Evolutionary conservation across 805 yeast species (phyloP), one percentile per base, ranked within the genome.

Genomic region (Wickerhamiella spandovensis): DNA sequence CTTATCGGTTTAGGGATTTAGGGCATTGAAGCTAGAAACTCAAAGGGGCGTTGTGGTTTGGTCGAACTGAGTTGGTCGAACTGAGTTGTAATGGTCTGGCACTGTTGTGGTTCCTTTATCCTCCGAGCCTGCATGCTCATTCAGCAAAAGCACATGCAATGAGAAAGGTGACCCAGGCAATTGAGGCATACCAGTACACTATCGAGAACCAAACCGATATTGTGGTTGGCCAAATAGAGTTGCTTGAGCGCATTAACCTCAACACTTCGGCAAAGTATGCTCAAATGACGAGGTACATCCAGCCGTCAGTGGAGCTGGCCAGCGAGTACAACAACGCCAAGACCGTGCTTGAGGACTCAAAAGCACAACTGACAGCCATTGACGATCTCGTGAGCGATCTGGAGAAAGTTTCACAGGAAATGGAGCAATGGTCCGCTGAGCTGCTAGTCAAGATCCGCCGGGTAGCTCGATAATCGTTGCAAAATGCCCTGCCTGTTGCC

Each of bases 391-490:
- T 63, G 23, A 54, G 49, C 15, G 44, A 68, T 38, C 61, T 79
- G 30, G 77, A 74, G 46, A 62, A 58, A 2, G 54, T 83, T 2
- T 72, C 75, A 10, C 64, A 66, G 22, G 88, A 84, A 54, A 58
- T 84, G 35, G 84, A 81, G 51, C 75, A 72, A 52, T 80, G 83
- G 77, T 71, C 81, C 5, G 63, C 68, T 23, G 84, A 80, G 56
- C 57, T 81, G 47, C 77, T 72, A 43, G 70, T 70, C 5, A 76
- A 77, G 58, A 56, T 53, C 32, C 28, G 56, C 9, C 35, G 47
- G 8, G 21, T 15, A 18, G 30, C 25, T 18, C 10, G 37, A 22
- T n/a, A 9, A 8, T 4, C 18, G 3, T n/a, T 7, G 5, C 2
- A 35, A n/a, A n/a, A n/a, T n/a, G n/a, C n/a, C n/a, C n/a, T n/a